A percentile compares a stretch with the other conserved stretches of the same genome.
Evolutionary conservation across 805 yeast species (phyloP).

Genomic region (Sugiyamaella floridensis): DNA sequence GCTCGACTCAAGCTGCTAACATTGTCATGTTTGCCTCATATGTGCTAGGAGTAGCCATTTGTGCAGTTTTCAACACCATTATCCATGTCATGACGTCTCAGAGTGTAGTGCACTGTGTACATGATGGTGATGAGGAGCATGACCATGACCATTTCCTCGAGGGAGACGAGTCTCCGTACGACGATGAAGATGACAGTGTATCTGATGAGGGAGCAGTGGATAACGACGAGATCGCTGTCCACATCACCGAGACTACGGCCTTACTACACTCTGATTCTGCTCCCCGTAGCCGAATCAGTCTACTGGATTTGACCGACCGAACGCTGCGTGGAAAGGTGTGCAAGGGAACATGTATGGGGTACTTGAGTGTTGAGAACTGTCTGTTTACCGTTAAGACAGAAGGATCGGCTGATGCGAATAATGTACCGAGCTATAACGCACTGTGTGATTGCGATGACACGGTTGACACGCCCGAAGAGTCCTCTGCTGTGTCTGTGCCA

Average conservation of each 20-base stretch:
- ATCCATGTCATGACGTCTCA: conserved; percentile 74
- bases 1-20: conserved; percentile 27
- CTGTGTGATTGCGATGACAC: background rate
- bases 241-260: conserved; percentile 3
- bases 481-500: background rate
- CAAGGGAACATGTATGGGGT: conserved; percentile 45
- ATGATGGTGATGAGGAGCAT: conserved; percentile 33
- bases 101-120: conserved; percentile 81
- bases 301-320: conserved; percentile 17
- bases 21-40: conserved; percentile 40
- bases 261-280: background rate
- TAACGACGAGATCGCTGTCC: background rate
- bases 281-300: conserved; percentile 2
- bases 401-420: background rate
- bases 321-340: conserved; percentile 17
- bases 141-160: background rate
- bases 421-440: background rate
- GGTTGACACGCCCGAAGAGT: background rate
- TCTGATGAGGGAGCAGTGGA: background rate
- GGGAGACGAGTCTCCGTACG: background rate
- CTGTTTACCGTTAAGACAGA: background rate
- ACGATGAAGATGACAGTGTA: background rate
- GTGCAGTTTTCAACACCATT: conserved; percentile 52
- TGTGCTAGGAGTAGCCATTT: conserved; percentile 53
- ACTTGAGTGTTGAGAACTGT: conserved; percentile 24